A percentile compares a stretch with the other conserved stretches of the same genome.
These are phyloP conservation scores for Aspergillus puulaauensis DNA, from an alignment of 2,329 filamentous ascomycete species.

Conservation along the genomic window DNA sequence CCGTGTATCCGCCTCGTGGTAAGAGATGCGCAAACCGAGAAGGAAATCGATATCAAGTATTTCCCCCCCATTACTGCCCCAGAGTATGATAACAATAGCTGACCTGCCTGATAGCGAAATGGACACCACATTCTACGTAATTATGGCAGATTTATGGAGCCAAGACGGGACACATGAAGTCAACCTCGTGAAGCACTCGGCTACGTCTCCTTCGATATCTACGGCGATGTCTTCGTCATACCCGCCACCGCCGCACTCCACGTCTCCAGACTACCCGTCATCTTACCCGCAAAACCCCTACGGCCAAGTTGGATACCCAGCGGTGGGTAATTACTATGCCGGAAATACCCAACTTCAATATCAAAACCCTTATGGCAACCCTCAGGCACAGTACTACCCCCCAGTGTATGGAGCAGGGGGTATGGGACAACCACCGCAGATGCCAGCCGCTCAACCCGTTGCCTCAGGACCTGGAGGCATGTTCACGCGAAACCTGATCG, in stretches of 20 bases:
- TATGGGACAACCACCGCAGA: conserved; percentile 33
- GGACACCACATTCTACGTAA: conserved; percentile 66
- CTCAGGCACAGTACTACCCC: conserved; percentile 32
- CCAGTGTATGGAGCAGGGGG: conserved; percentile 30
- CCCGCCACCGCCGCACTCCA: conserved; percentile 48
- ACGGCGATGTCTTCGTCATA: conserved; percentile 79
- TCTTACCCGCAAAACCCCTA: conserved; percentile 40
- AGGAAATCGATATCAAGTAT: conserved; percentile 82
- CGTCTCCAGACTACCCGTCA: conserved; percentile 36
- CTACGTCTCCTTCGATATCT: conserved; percentile 72
- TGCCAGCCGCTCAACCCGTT: conserved; percentile 37
- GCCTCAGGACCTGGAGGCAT: conserved; percentile 66
- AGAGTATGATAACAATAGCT: conserved; percentile 3
- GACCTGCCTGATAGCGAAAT: conserved; percentile 57
- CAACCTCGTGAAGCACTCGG: conserved; percentile 67
- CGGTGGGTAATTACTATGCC: conserved; percentile 38
- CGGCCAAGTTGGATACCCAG: conserved; percentile 37
- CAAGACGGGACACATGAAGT: conserved; percentile 61
- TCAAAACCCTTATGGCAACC: conserved; percentile 33
- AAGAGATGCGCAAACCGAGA: conserved; percentile 69
- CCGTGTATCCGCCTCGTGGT: conserved; percentile 86
- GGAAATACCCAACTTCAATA: conserved; percentile 34
- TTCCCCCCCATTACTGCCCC: conserved; percentile 27
- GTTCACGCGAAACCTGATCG: conserved; percentile 94
- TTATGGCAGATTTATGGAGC: conserved; percentile 70